Evolutionary conservation across 2,329 filamentous ascomycete genomes (phyloP).

Genomic region (Chalaropsis thielavioides): DNA sequence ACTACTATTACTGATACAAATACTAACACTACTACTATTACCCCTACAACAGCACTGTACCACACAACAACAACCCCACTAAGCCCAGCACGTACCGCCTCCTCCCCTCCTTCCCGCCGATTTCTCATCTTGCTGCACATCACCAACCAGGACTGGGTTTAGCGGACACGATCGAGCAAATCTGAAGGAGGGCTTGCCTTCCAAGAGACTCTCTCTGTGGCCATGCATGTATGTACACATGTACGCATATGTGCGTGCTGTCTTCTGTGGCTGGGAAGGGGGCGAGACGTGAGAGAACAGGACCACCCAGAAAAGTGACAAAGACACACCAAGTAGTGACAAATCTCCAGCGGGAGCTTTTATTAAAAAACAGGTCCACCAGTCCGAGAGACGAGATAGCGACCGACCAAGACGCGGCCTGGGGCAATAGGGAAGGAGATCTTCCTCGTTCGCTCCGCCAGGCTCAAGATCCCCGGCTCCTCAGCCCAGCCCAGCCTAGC

Average conservation of each 20-base stretch:
- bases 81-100: not conserved
- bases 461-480: not conserved
- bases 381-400: not conserved
- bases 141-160: not conserved
- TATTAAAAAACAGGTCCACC: not conserved
- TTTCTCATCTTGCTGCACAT: not conserved
- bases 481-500: not conserved
- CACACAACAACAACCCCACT: not conserved
- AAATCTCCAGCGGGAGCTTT: not conserved
- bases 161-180: not conserved
- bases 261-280: not conserved
- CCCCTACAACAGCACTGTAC: not conserved
- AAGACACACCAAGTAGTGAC: not conserved
- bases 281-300: not conserved
- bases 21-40: too few species aligned
- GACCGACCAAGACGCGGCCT: not conserved
- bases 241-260: not conserved
- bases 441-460: not conserved
- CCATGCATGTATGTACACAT: not conserved
- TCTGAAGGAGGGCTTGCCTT: too few species aligned
- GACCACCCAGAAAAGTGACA: not conserved
- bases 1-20: too few species aligned
- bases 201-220: not conserved
- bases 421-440: not conserved
- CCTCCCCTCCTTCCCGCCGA: not conserved